A percentile compares a stretch with the other conserved stretches of the same genome.
phyloP scores from a whole-genome alignment of 2,329 filamentous ascomycete species.

The Ophiostoma pallidulum region DNA sequence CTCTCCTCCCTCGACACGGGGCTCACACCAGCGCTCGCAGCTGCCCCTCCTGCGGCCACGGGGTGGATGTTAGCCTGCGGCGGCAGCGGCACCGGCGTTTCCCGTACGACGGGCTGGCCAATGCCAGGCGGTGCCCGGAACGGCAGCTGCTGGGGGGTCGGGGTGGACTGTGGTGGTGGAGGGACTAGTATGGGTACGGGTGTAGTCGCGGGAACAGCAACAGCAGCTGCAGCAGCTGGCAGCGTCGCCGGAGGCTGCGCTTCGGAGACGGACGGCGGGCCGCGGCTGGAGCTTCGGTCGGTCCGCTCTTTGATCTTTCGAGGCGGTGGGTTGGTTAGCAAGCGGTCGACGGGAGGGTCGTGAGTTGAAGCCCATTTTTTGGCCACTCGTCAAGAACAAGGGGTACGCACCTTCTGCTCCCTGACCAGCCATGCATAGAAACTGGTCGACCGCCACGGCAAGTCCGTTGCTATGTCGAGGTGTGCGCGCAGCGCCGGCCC shows the following conservation, averaged over 20 bases:
- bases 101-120: not conserved
- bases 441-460: slow-evolving; percentile 35
- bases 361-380: no score
- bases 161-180: not conserved
- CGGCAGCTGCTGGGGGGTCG: not conserved
- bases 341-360: no score
- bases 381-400: not conserved
- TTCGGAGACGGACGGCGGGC: not conserved
- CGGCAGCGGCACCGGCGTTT: not conserved
- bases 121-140: not conserved
- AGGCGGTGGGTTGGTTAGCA: not conserved
- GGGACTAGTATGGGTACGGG: not conserved
- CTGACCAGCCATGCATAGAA: slow-evolving; percentile 41
- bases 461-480: slow-evolving; percentile 32
- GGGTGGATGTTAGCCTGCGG: not conserved
- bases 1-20: not conserved
- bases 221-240: no score
- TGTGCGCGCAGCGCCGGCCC: slow-evolving; percentile 44
- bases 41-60: not conserved
- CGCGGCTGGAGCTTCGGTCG: slow-evolving; percentile 9
- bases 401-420: slow-evolving; percentile 28
- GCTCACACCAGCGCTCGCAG: not conserved
- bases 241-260: not conserved
- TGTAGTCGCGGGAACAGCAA: not conserved
- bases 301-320: slow-evolving; percentile 11